Base-by-base conservation (phyloP, 2,329 filamentous ascomycete species). In the Alternaria incomplexa region DNA sequence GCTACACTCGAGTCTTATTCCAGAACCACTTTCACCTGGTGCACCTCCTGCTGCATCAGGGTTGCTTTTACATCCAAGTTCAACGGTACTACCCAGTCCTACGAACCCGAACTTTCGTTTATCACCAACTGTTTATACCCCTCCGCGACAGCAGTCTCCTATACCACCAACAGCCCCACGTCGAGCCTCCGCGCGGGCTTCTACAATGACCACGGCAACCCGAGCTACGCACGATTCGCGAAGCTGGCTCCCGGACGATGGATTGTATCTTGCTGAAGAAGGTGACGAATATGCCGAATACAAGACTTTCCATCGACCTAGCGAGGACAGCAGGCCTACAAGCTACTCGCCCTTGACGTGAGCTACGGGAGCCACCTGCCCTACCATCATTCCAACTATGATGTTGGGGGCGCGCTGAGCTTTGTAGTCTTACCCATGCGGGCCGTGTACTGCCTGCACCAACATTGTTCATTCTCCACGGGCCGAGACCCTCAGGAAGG, bases 221-320 rank as follows among this genome's bases (percentile, higher is more conserved):
- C 66, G 65, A 28, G 63, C 59, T 9, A 66, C 64, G 17, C 70
- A 62, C 36, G 59, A 64, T 20, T 72, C 71, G 4, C 54, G 66
- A 32, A 73, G 70, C 40, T 73, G 71, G 71, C 45, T 74, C 22
- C 71, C 71, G n/a, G 67, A 70, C 1, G 70, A 72, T 22, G 71
- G 69, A 6, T 23, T 74, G 26, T 73, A 71, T 46, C 59, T 73
- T 10, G 61, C 71, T 13, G 65, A 72, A 15, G 71, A 73, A 15
- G 70, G 69, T 1, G 67, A 63, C 9, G 66, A 65, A 11, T 58
- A 63, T 6, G 65, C 70, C 50, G 64, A 62, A 13, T 73, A 66
- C 52, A 65, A 63, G 40, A 64, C 65, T 15, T 72, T 68, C 26
- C 56, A 57, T 32, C 58, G 66, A 47, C 58, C 60, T 20, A 62